Base-by-base conservation (phyloP, 1,284 basidiomycete genomes). In the Apiotrichum porosum region DNA sequence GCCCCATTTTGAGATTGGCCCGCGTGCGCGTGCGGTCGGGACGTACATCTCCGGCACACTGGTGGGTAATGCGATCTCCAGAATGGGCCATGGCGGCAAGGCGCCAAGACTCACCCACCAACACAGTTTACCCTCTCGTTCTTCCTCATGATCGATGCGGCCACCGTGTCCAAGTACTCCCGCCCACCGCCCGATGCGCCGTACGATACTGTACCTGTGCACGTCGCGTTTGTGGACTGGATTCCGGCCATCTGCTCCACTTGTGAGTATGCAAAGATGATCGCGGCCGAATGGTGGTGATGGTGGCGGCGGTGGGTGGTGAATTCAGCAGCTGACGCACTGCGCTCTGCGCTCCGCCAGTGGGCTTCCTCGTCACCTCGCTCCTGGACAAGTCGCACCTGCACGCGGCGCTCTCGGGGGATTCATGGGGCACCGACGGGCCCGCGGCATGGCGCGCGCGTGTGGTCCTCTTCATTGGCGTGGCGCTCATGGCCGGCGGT, bases 81-180 rank as follows among this genome's bases (percentile, higher is more conserved):
- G n/a, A n/a, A n/a, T n/a, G n/a, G n/a, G n/a, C n/a, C n/a, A n/a
- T n/a, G n/a, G n/a, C n/a, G n/a, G n/a, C n/a, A n/a, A n/a, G n/a
- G n/a, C n/a, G n/a, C n/a, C n/a, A n/a, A n/a, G n/a, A n/a, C n/a
- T n/a, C 12, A 12, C 26, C 8, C 21, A 37, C 36, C 14, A 12
- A 17, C n/a, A 32, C 62, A 90, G 90, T 97, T 97, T 71, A 87
- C 91, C 3, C 75, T 94, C 26, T 90, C 89, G 21, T 91, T 87
- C 75, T 97, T 92, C 88, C 81, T 88, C n/a, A 91, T 97, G 73
- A 79, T 97, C 52, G 94, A 97, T 63, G 94, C 94, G 17, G 84
- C 85, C 33, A 85, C 95, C 51, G 79, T 93, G 45, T 95, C 91
- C 22, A 82, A 84, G 23, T 86, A 89, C 62, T 84, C 85, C 1